phyloP scores from a whole-genome alignment of 1,139 yeast species.

The Kluyveromyces sp. region DNA sequence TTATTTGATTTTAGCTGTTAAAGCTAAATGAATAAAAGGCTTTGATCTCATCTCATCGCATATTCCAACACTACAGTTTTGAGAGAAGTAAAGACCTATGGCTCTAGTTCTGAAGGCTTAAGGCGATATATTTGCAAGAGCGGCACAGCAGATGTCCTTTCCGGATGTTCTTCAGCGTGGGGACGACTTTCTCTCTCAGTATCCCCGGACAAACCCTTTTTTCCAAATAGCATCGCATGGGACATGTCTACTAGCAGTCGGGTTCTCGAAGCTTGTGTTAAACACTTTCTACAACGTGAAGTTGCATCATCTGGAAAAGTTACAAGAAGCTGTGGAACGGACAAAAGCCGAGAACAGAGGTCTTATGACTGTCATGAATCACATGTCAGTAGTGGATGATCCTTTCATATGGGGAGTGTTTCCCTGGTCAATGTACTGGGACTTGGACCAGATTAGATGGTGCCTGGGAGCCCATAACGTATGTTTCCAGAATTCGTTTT shows the following conservation, averaged over 20 bases:
- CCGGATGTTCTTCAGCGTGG: constrained; percentile 69
- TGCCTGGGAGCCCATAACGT: constrained; percentile 90
- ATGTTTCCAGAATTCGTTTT: constrained; percentile 57
- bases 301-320: constrained; percentile 52
- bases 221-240: constrained; percentile 69
- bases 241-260: constrained; percentile 62
- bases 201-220: constrained; percentile 50
- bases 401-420: constrained; percentile 85
- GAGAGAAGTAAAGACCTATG: neutral
- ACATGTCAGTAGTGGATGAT: constrained; percentile 90
- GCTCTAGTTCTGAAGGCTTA: too few relatives aligned
- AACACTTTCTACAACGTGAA: constrained; percentile 56
- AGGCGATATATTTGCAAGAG: too few relatives aligned
- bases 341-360: constrained; percentile 67
- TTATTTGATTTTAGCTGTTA: neutral
- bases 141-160: constrained; percentile 50
- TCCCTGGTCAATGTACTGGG: constrained; percentile 61
- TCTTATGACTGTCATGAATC: constrained; percentile 86
- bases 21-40: neutral
- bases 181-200: constrained; percentile 56
- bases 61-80: neutral
- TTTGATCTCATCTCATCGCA: constrained; percentile 1
- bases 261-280: constrained; percentile 56
- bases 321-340: constrained; percentile 55
- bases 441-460: constrained; percentile 76